Base-by-base conservation (phyloP, 2,329 filamentous ascomycete species). In the Arthrobotrys pseudoclavata region DNA sequence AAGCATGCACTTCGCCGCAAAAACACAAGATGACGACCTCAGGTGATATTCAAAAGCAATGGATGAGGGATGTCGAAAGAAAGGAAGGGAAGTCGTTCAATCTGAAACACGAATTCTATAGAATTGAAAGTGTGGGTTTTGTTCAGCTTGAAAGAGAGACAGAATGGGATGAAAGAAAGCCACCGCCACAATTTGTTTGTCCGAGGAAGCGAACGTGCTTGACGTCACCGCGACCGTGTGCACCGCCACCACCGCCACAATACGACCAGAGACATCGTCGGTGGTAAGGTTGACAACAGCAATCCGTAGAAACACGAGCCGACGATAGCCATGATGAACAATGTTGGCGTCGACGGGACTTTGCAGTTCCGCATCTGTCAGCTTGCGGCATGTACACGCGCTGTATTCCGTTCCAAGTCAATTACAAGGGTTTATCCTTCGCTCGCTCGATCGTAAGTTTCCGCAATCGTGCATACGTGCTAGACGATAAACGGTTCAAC, bases 181-280 rank as follows among this genome's bases (percentile, higher is more conserved):
- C 69, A 60, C 61, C 62, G 61, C 69, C 69, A 61, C 69, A 67
- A 45, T 24, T 18, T n/a, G n/a, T 34, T 34, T 6, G 18, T 20
- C 29, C 26, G 37, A 26, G n/a, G 26, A 34, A 15, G 5, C 15
- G 50, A 55, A 34, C 37, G 9, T 1, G 37, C 37, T 66, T 74
- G 69, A 74, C 69, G 62, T 74, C 69, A 74, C 15, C 26, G 31
- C 26, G 69, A 53, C 20, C 4, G 7, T n/a, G 2, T 53, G 68
- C n/a, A 70, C 68, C 69, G 69, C 69, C 69, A 68, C 62, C 52
- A 62, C n/a, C 29, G 62, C 61, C 69, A 31, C 69, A 61, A 12
- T 12, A 9, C 18, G 26, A 34, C 22, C 47, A 29, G 6, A 55
- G 20, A 24, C 15, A 15, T 24, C 12, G 31, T 34, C 31, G 7